phyloP scores from a whole-genome alignment of 78 protist species.

The slime mould (Dictyostelium discoideum) region dicty_2.7 NC_007090.3:1119001-1119500 shows the following conservation, averaged over 20 bases:
- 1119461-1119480: not conserved
- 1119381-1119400: constrained; percentile 5
- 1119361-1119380: constrained; percentile 14
- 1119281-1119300: not conserved
- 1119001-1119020: not conserved
- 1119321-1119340: constrained; percentile 44
- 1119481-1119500: not conserved
- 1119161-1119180: constrained; percentile 12
- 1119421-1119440: not conserved
- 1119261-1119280: not conserved
- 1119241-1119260: constrained; percentile 13
- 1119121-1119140: constrained; percentile 8
- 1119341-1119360: constrained; percentile 36
- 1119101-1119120: not conserved
- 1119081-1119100: not conserved
- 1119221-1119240: not conserved
- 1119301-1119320: constrained; percentile 21
- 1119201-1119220: not conserved
- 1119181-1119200: constrained; percentile 2
- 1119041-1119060: not conserved
- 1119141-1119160: constrained; percentile 4
- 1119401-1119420: not conserved
- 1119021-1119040: not conserved
- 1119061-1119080: not conserved
- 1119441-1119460: not conserved